Evolutionary conservation across 148 eudicot species (phyloP).

Genomic region (Cornus controversa): DNA sequence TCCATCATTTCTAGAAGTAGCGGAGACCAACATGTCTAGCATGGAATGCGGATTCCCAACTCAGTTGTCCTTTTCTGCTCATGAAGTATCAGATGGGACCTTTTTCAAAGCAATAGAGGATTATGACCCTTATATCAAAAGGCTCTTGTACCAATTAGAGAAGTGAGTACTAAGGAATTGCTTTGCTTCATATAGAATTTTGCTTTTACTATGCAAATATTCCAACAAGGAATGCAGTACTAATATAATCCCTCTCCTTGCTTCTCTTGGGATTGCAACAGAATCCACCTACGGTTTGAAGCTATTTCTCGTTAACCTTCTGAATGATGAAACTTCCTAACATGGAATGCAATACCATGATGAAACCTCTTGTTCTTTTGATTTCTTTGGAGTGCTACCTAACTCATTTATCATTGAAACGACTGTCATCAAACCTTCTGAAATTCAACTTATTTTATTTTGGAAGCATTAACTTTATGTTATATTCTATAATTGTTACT

Average conservation of each 20-base stretch:
- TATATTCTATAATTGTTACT: neutral
- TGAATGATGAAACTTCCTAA: no score
- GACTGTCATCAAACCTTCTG: constrained; percentile 2
- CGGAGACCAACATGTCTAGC: constrained; percentile 50
- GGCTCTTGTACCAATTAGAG: constrained; percentile 58
- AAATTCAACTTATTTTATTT: neutral
- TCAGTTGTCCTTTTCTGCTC: constrained; percentile 87
- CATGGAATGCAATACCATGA: no score
- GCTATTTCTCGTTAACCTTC: constrained; percentile 1
- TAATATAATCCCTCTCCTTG: no score
- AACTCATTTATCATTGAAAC: no score
- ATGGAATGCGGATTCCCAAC: constrained; percentile 84
- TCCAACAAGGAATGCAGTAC: neutral
- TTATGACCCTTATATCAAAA: constrained; percentile 89
- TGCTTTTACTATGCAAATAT: neutral
- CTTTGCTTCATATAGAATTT: neutral
- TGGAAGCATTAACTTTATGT: neutral
- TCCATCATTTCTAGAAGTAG: constrained; percentile 55
- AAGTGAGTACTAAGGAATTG: constrained; percentile 46
- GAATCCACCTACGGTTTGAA: neutral
- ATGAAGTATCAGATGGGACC: constrained; percentile 86
- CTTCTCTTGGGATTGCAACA: no score
- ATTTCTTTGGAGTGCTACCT: no score
- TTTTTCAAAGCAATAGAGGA: constrained; percentile 85
- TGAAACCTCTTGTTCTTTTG: no score